Evolutionary conservation across 2,329 filamentous ascomycete genomes (phyloP), one percentile per base, ranked within the genome.

Genomic region (Arthrobotrys sinensis): DNA sequence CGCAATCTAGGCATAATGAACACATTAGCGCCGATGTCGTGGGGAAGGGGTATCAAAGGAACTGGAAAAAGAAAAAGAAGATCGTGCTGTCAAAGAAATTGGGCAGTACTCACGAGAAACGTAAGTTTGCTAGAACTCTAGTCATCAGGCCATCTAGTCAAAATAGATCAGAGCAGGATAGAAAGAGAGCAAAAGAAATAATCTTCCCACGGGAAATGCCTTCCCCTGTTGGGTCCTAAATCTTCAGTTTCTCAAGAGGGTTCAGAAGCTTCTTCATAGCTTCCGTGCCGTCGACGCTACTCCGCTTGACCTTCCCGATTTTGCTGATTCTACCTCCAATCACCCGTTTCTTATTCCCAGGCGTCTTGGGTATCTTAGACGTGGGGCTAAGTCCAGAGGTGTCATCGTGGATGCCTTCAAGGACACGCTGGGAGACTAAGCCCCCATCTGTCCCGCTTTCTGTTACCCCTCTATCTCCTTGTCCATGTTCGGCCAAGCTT

Each of bases 231-330:
- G 40, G 40, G 8, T 48, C 52, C 55, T 62, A 65, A 38, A 77
- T 48, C 66, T 50, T 65, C 38, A 78, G 38, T 57, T 72, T 72
- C 40, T 69, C 75, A 28, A 77, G 45, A 11, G 72, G 72, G 24
- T 40, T 77, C 6, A 77, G 57, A 14, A 78, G 67, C 67, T 78
- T 78, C 62, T 72, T 78, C 52, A 78, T 63, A 43, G 75, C 75
- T 53, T 71, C 75, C 1, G 62, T 24, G 19, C 52, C 46, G 16
- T 71, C 75, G 16, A 60, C 45, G 36, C 75, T 78, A 21, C 60
- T 40, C 5, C 75, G 67, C 63, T 78, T 78, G 36, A 64, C 67
- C 67, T 78, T 78, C 62, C 75, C 75, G n/a, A 68, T 68, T 57
- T 78, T 78, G 28, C 62, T 64, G 53, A 78, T 66, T 48, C 52